These are phyloP conservation scores for Trebouxia sp. DNA, from an alignment of 139 green algal species.

Conservation along the genomic window DNA sequence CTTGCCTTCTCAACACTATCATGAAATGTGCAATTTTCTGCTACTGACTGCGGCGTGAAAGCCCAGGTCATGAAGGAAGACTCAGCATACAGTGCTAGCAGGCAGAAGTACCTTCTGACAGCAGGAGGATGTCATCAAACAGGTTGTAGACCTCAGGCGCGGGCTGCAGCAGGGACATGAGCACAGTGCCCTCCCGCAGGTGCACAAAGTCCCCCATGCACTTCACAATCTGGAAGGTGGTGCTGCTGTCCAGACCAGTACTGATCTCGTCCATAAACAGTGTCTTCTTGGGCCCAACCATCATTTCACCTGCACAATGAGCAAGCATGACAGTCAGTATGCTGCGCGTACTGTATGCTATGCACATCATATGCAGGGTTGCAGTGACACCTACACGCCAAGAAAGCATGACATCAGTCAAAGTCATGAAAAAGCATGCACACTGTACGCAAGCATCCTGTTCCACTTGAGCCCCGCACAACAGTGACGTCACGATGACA, in stretches of 20 bases:
- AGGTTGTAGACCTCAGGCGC: slow-evolving; percentile 69
- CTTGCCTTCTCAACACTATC: neutral
- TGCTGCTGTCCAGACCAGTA: slow-evolving; percentile 53
- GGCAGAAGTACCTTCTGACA: slow-evolving; percentile 53
- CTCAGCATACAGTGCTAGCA: neutral
- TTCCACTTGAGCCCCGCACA: too few species aligned
- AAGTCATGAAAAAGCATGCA: too few species aligned
- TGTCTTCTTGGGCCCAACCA: slow-evolving; percentile 56
- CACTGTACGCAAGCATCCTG: too few species aligned
- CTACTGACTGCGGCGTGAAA: neutral
- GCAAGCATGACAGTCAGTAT: too few species aligned
- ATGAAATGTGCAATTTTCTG: neutral
- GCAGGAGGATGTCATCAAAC: slow-evolving; percentile 75
- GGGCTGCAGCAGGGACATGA: slow-evolving; percentile 86
- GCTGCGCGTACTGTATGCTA: too few species aligned
- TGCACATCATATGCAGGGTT: too few species aligned
- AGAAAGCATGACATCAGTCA: too few species aligned
- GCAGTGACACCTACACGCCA: too few species aligned
- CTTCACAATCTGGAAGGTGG: slow-evolving; percentile 45
- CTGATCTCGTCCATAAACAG: slow-evolving; percentile 62
- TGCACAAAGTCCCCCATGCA: slow-evolving; percentile 41
- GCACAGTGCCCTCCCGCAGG: slow-evolving; percentile 43
- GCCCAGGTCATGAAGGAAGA: neutral
- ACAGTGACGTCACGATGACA: too few species aligned
- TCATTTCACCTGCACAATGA: slow-evolving; percentile 68